These are phyloP conservation scores for Talaromyces sp. DNA, from an alignment of 2,329 filamentous ascomycete species.

Conservation along the genomic window DNA sequence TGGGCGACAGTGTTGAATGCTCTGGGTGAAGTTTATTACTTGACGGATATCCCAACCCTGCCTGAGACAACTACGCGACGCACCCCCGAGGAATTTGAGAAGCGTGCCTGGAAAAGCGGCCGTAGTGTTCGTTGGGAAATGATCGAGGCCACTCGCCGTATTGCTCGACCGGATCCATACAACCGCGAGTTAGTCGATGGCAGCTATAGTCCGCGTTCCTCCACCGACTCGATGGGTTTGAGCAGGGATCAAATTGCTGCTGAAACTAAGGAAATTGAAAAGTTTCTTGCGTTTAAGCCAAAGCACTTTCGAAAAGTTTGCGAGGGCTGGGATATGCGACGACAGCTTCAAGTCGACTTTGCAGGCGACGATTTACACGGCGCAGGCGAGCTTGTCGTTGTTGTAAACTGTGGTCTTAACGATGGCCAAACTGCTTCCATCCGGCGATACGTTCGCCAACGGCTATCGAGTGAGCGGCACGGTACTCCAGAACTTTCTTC, in stretches of 20 bases:
- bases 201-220: constrained; percentile 75
- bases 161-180: constrained; percentile 66
- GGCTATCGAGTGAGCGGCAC: constrained; percentile 28
- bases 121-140: constrained; percentile 76
- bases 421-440: constrained; percentile 51
- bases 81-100: constrained; percentile 47
- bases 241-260: constrained; percentile 64
- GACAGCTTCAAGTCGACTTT: constrained; percentile 82
- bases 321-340: constrained; percentile 86
- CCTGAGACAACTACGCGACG: constrained; percentile 40
- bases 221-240: constrained; percentile 66
- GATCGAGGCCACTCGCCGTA: constrained; percentile 69
- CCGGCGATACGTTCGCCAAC: constrained; percentile 55
- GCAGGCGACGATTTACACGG: constrained; percentile 70
- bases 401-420: constrained; percentile 67
- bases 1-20: constrained; percentile 96
- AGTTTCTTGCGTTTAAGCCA: constrained; percentile 66
- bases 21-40: constrained; percentile 82
- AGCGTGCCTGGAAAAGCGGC: constrained; percentile 73
- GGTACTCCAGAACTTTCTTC: constrained; percentile 13
- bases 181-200: constrained; percentile 63
- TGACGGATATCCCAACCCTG: constrained; percentile 60
- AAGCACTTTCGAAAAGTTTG: constrained; percentile 73
- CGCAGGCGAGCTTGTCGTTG: constrained; percentile 69
- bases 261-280: constrained; percentile 77